A percentile compares a stretch with the other conserved stretches of the same genome.
phyloP scores from a whole-genome alignment of 257 asterid genomes.

The Vinca minor region DNA sequence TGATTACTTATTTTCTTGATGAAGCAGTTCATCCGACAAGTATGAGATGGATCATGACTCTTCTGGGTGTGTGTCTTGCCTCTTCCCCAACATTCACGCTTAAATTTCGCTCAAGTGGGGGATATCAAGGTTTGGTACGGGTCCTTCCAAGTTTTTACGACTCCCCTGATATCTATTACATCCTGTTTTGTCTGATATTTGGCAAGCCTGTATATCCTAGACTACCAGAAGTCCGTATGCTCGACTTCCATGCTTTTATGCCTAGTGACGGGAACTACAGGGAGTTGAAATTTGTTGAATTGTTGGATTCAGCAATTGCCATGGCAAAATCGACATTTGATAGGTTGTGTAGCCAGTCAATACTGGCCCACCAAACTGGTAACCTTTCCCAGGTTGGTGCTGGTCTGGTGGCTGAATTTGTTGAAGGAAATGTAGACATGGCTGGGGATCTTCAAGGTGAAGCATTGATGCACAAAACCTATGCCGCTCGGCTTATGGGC shows the following conservation, averaged over 20 bases:
- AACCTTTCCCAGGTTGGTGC: conserved; percentile 85
- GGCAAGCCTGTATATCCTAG: conserved; percentile 98
- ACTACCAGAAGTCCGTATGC: conserved; percentile 96
- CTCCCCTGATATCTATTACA: conserved; percentile 97
- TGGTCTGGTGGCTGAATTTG: conserved; percentile 89
- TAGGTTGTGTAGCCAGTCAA: conserved; percentile 70
- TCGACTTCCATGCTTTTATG: conserved; percentile 94
- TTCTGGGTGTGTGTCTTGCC: conserved; percentile 89
- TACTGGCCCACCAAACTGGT: conserved; percentile 81
- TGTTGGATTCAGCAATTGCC: conserved; percentile 83
- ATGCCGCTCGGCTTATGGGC: conserved; percentile 99
- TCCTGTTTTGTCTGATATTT: conserved; percentile 85
- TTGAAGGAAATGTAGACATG: conserved; percentile 66
- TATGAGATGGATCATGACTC: conserved; percentile 99
- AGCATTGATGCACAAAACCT: conserved; percentile 98
- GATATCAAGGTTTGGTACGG: conserved; percentile 88
- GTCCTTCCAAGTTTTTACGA: conserved; percentile 94
- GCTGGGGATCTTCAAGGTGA: conserved; percentile 98
- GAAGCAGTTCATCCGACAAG: conserved; percentile 99
- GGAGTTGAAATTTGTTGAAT: conserved; percentile 77
- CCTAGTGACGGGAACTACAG: conserved; percentile 68
- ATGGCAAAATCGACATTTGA: conserved; percentile 98
- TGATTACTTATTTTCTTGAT: conserved; percentile 84
- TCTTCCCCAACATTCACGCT: conserved; percentile 95
- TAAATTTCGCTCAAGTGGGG: conserved; percentile 94